phyloP scores from a whole-genome alignment of 2,329 filamentous ascomycete genomes.

The Cladobotryum mycophilum region DNA sequence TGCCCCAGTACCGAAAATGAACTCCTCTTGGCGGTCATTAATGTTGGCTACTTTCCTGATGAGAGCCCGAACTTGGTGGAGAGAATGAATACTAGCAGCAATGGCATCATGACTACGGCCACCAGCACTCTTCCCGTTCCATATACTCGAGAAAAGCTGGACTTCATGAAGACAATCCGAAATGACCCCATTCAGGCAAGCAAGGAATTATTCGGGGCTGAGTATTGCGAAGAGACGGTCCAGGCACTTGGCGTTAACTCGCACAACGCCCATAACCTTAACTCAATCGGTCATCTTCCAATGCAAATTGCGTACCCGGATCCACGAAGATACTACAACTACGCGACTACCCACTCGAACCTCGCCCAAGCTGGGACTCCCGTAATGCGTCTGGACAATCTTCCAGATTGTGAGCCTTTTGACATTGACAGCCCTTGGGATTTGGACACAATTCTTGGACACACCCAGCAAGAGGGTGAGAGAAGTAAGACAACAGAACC shows the following conservation, averaged over 20 bases:
- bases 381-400: constrained; percentile 13
- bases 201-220: constrained; percentile 16
- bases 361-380: constrained; percentile 4
- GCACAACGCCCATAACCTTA: constrained; percentile 14
- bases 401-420: constrained; percentile 16
- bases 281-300: constrained; percentile 14
- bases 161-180: constrained; percentile 16
- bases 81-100: constrained; percentile 17
- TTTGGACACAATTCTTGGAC: constrained; percentile 15
- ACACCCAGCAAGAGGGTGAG: constrained; percentile 14
- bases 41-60: constrained; percentile 21
- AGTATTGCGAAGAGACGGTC: constrained; percentile 10
- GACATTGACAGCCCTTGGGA: constrained; percentile 20
- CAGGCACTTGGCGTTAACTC: constrained; percentile 9
- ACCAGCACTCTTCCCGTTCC: constrained; percentile 2
- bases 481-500: constrained; percentile 9
- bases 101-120: constrained; percentile 22
- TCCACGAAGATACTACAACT: constrained; percentile 13
- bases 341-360: constrained; percentile 6
- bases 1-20: constrained; percentile 24
- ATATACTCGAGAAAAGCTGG: constrained; percentile 15
- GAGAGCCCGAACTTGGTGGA: constrained; percentile 18
- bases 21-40: constrained; percentile 19
- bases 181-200: constrained; percentile 16
- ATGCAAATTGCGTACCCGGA: constrained; percentile 13